Percentiles rank a stretch among this genome's conserved stretches.
Conservation (phyloP, 306 rosid species). For the Prunus armeniaca region DNA sequence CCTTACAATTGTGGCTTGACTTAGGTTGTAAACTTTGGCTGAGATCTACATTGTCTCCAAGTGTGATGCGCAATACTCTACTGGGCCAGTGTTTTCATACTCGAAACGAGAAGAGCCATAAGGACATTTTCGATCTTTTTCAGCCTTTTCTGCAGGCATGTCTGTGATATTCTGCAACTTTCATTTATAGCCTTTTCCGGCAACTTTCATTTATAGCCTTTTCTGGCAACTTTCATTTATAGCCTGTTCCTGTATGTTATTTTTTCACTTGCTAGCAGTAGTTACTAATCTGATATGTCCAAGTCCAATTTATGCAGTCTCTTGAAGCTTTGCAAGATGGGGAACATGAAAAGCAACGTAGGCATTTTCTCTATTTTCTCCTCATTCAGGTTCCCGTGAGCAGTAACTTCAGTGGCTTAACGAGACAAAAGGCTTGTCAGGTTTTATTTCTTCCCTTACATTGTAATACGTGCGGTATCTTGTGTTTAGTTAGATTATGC, state of each 20-base stretch:
- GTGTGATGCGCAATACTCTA: slow-evolving; percentile 92
- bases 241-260: not conserved
- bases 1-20: slow-evolving; percentile 28
- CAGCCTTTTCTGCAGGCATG: slow-evolving; percentile 92
- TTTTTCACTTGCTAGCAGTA: not conserved
- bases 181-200: slow-evolving; percentile 1
- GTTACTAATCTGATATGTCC: slow-evolving; percentile 30
- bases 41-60: slow-evolving; percentile 87
- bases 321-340: slow-evolving; percentile 98
- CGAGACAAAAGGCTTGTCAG: slow-evolving; percentile 87
- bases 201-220: not conserved
- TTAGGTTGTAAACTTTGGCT: slow-evolving; percentile 97
- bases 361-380: slow-evolving; percentile 92
- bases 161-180: slow-evolving; percentile 28
- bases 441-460: slow-evolving; percentile 43
- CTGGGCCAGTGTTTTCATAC: slow-evolving; percentile 97
- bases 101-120: slow-evolving; percentile 89
- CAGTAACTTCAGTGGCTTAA: slow-evolving; percentile 82
- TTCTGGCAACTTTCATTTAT: not conserved
- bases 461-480: not conserved
- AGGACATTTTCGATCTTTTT: slow-evolving; percentile 92
- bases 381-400: slow-evolving; percentile 96
- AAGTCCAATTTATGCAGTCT: slow-evolving; percentile 55
- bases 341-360: slow-evolving; percentile 93
- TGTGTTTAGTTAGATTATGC: not conserved